phyloP scores from a whole-genome alignment of 306 rosid species.

The Cercis canadensis region DNA sequence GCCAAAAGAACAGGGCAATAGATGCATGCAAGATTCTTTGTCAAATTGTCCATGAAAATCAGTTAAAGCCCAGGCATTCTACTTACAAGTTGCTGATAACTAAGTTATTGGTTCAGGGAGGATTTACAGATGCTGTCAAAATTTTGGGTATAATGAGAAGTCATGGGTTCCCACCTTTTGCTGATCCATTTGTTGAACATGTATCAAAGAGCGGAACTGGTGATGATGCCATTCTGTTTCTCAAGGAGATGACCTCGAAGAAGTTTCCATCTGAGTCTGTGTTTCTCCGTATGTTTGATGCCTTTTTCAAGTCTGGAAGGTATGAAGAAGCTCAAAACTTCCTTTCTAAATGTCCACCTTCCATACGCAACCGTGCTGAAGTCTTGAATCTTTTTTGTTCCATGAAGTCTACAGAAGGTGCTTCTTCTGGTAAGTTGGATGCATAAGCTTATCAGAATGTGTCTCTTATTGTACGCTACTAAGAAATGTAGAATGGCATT shows the following conservation, averaged over 20 bases:
- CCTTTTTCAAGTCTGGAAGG: slow-evolving; percentile 68
- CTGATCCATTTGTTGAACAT: slow-evolving; percentile 66
- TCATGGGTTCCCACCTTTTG: slow-evolving; percentile 74
- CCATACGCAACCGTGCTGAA: slow-evolving; percentile 74
- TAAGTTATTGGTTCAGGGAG: slow-evolving; percentile 59
- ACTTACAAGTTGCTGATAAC: slow-evolving; percentile 69
- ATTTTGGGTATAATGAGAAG: slow-evolving; percentile 69
- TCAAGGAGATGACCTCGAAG: slow-evolving; percentile 74
- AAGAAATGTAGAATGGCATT: slow-evolving; percentile 42
- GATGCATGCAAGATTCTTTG: slow-evolving; percentile 65
- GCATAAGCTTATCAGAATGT: slow-evolving; percentile 47
- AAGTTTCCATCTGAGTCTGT: slow-evolving; percentile 64
- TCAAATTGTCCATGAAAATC: slow-evolving; percentile 48
- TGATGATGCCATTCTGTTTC: slow-evolving; percentile 64
- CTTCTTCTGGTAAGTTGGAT: slow-evolving; percentile 49
- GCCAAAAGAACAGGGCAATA: slow-evolving; percentile 54
- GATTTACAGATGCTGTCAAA: slow-evolving; percentile 66
- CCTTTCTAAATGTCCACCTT: slow-evolving; percentile 79
- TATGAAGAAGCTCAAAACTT: slow-evolving; percentile 68
- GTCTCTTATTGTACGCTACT: slow-evolving; percentile 36
- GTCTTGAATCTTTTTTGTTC: slow-evolving; percentile 72
- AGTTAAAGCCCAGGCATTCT: slow-evolving; percentile 65
- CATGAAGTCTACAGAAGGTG: slow-evolving; percentile 50
- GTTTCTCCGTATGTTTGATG: slow-evolving; percentile 59
- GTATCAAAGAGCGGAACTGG: slow-evolving; percentile 73